Evolutionary conservation across 1,284 basidiomycete species (phyloP), one percentile per base, ranked within the genome.

Genomic region (Austroboletus olivaceoglutinosus): DNA sequence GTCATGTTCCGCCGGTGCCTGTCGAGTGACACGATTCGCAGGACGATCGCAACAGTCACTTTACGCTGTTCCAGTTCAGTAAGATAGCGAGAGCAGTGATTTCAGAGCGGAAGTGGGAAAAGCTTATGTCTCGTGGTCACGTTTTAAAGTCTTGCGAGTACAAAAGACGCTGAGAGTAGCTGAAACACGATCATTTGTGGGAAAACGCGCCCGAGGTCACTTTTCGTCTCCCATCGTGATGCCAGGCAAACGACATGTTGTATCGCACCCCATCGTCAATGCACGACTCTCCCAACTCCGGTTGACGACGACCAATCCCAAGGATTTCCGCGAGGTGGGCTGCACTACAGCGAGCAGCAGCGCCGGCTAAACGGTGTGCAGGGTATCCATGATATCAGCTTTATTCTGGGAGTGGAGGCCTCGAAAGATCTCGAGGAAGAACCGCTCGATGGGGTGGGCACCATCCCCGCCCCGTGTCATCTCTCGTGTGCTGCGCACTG

Each of bases 101-200:
- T 52, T 72, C 72, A 11, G 76, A 86, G 50, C 74, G 80, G 54
- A 84, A 86, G 37, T 91, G 86, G 85, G 67, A 71, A n/a, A 76
- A 74, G 43, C 64, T 93, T 23, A 61, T 85, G 49, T 70, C 73
- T 19, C 78, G 79, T 59, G 86, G 89, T 16, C 70, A 76, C 57
- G 68, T 86, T 36, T 76, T 99, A 52, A 93, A 94, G 68, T 89
- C 94, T 29, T 99, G 97, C 71, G 90, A 98, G 70, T 99, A 99
- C 71, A 99, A 99, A 73, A 83, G 92, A 63, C 81, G 96, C 64
- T 98, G 71, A 78, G 51, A 12, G n/a, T 36, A 18, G n/a, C n/a
- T 18, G 34, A 18, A 18, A 18, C 10, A 36, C 9, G 34, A 11
- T 41, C 38, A 19, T 55, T 48, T 38, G 21, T 39, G 36, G 47